Percentiles rank a stretch among this genome's conserved stretches.
phyloP scores from a whole-genome alignment of 2,329 filamentous ascomycete genomes.

The Hortaea werneckii region DNA sequence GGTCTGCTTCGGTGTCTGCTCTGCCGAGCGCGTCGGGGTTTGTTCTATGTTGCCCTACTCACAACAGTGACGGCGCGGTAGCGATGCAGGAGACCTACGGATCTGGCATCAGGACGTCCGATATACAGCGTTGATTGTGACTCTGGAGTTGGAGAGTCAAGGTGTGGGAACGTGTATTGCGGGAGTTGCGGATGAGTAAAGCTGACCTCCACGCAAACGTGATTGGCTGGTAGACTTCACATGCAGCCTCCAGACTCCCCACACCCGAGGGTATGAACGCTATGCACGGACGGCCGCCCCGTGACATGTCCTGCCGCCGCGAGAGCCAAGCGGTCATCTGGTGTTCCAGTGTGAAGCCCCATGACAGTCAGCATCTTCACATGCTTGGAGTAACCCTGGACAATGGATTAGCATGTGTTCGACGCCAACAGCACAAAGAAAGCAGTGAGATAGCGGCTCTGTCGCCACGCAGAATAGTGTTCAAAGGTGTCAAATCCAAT shows the following conservation, averaged over 20 bases:
- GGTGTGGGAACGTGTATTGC: background rate
- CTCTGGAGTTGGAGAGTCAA: too few species aligned
- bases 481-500: too few species aligned
- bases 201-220: background rate
- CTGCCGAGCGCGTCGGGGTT: too few species aligned
- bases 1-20: too few species aligned
- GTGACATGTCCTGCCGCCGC: background rate
- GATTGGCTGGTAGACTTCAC: background rate
- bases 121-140: too few species aligned
- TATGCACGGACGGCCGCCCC: background rate
- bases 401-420: background rate
- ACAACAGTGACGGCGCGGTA: too few species aligned
- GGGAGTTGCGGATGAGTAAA: background rate
- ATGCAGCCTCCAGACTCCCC: background rate
- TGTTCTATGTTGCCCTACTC: too few species aligned
- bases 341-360: background rate
- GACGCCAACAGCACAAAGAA: background rate
- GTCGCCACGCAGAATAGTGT: too few species aligned
- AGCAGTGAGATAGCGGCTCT: too few species aligned
- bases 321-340: background rate
- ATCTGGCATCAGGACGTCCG: too few species aligned
- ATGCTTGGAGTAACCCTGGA: background rate
- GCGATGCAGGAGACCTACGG: too few species aligned
- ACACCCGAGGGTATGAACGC: background rate
- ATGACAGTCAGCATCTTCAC: background rate